These are phyloP conservation scores for Phaeophleospora eucalypticola DNA, from an alignment of 2,329 filamentous ascomycete species.

Conservation along the genomic window DNA sequence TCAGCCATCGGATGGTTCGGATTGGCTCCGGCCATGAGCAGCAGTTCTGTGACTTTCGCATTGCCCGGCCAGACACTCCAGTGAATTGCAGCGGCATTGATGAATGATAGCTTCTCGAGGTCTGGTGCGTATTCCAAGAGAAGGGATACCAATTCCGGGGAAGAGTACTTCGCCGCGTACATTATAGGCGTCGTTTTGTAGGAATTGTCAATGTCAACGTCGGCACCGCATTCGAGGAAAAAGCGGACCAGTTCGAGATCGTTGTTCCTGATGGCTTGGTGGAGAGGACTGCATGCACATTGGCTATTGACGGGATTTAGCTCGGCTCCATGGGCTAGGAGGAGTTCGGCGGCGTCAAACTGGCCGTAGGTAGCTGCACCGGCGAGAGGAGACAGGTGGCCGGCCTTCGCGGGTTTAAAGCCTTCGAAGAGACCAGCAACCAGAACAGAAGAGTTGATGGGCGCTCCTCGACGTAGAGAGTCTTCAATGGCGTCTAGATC, in stretches of 20 bases:
- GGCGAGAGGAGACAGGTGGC: constrained; percentile 30
- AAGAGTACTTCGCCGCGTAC: constrained; percentile 33
- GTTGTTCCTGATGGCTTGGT: constrained; percentile 29
- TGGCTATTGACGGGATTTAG: constrained; percentile 26
- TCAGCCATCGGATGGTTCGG: constrained; percentile 26
- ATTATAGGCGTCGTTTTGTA: constrained; percentile 32
- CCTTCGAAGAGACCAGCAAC: constrained; percentile 29
- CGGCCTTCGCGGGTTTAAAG: constrained; percentile 33
- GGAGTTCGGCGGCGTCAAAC: constrained; percentile 23
- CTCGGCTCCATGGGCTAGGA: constrained; percentile 28
- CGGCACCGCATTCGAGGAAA: constrained; percentile 26
- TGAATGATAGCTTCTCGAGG: constrained; percentile 26
- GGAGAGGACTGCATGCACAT: constrained; percentile 30
- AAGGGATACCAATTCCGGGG: constrained; percentile 22
- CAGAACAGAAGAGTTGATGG: constrained; percentile 24
- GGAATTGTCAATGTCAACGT: constrained; percentile 27
- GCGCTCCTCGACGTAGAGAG: constrained; percentile 26
- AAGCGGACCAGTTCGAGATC: constrained; percentile 26
- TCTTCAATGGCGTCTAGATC: constrained; percentile 27
- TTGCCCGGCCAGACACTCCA: constrained; percentile 30
- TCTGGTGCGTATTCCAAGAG: constrained; percentile 27
- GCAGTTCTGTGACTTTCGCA: constrained; percentile 22
- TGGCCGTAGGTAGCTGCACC: constrained; percentile 31
- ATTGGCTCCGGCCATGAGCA: constrained; percentile 28
- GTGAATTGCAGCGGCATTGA: constrained; percentile 28